These are phyloP conservation scores for Boechera stricta DNA, from an alignment of 345 rosid genomes.

Conservation along the genomic window DNA sequence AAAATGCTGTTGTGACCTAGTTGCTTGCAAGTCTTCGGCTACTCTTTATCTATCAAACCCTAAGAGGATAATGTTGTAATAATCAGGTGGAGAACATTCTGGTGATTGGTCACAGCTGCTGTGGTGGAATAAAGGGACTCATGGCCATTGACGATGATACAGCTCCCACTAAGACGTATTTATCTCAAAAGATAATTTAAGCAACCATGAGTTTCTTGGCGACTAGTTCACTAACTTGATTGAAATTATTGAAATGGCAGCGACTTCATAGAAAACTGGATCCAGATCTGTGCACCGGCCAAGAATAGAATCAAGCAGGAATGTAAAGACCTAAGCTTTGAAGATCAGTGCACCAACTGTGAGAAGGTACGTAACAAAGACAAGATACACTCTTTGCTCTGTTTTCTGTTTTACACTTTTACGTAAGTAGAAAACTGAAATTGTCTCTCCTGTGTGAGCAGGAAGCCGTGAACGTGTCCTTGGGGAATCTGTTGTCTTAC, in stretches of 20 bases:
- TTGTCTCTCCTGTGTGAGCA: slow-evolving; percentile 34
- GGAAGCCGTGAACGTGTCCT: slow-evolving; percentile 85
- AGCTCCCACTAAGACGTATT: slow-evolving; percentile 42
- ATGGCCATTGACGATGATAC: slow-evolving; percentile 57
- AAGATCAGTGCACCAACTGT: slow-evolving; percentile 76
- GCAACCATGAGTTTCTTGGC: neutral
- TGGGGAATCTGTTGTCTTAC: slow-evolving; percentile 74
- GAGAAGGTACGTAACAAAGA: slow-evolving; percentile 65
- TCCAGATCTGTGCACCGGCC: slow-evolving; percentile 76
- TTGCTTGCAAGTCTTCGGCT: no score
- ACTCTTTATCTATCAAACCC: no score
- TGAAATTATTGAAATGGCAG: slow-evolving; percentile 48
- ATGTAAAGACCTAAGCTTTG: slow-evolving; percentile 48
- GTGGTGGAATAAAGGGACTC: slow-evolving; percentile 97
- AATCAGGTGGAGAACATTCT: slow-evolving; percentile 83
- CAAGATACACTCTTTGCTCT: neutral
- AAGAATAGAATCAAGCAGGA: slow-evolving; percentile 72
- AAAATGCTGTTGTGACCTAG: slow-evolving; percentile 25
- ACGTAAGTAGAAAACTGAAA: neutral
- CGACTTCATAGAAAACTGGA: slow-evolving; percentile 92
- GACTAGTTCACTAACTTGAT: slow-evolving; percentile 31
- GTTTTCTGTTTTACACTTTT: neutral
- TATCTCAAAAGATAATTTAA: slow-evolving; percentile 7
- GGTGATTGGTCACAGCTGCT: slow-evolving; percentile 93
- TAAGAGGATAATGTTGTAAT: neutral